Percentiles rank a stretch among this genome's conserved stretches.
These are phyloP conservation scores for Cytospora schulzeri DNA, from an alignment of 2,329 filamentous ascomycete genomes.

Conservation along the genomic window DNA sequence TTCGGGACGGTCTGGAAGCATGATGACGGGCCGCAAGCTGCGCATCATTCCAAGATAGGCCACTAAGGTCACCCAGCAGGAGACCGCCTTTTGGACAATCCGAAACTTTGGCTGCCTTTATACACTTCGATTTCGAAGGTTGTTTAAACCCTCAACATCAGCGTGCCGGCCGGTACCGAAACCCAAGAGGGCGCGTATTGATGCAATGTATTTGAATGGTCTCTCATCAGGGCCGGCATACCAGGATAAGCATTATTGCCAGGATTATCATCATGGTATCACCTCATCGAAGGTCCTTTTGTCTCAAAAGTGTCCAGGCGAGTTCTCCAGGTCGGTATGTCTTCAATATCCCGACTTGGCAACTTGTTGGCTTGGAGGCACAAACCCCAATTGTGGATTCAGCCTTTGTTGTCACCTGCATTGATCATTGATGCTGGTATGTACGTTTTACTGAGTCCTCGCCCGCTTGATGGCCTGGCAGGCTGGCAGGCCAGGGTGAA, in stretches of 20 bases:
- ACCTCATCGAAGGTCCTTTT: not conserved
- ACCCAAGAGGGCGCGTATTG: not conserved
- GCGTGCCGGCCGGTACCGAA: not conserved
- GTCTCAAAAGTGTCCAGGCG: not conserved
- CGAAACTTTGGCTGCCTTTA: conserved; percentile 16
- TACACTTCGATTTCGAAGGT: conserved; percentile 19
- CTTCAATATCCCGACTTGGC: not conserved
- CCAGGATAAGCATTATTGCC: not conserved
- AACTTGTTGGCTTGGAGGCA: conserved; percentile 1
- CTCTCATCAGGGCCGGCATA: not conserved
- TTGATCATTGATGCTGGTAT: no score
- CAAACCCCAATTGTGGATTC: not conserved
- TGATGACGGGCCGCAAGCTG: not conserved
- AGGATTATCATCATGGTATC: not conserved
- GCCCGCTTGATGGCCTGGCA: no score
- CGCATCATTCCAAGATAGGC: not conserved
- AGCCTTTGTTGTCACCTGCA: not conserved
- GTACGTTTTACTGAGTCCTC: no score
- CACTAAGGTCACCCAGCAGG: not conserved
- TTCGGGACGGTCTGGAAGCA: not conserved
- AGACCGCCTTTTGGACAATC: conserved; percentile 9
- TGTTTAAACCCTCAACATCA: no score
- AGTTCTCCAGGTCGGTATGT: not conserved
- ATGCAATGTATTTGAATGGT: no score
- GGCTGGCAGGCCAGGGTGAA: no score